Conservation (phyloP, 768 basidiomycete species). For the Mycena chlorophos region DNA sequence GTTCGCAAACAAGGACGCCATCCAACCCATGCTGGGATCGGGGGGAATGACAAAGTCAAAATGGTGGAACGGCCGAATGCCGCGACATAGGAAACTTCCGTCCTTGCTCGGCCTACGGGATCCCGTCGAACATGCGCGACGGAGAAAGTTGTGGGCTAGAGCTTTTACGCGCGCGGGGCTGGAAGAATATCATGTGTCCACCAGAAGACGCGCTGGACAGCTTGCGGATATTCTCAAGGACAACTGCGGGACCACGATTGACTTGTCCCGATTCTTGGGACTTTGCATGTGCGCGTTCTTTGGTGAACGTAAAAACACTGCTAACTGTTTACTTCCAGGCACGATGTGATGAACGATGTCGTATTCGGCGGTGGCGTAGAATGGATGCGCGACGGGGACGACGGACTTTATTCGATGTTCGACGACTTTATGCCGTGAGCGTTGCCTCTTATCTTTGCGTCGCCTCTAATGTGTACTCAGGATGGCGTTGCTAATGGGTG, state of each 20-base stretch:
- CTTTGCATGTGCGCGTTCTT: constrained; percentile 4
- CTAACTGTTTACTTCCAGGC: constrained; percentile 9
- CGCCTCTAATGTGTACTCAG: constrained; percentile 4
- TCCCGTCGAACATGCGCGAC: constrained; percentile 6
- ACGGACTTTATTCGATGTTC: constrained; percentile 9
- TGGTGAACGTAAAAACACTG: neutral
- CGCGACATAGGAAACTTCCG: constrained; percentile 6
- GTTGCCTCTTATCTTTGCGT: neutral
- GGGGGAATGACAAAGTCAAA: constrained; percentile 9
- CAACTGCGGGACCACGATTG: constrained; percentile 8
- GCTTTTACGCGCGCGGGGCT: constrained; percentile 9
- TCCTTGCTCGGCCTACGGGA: constrained; percentile 3
- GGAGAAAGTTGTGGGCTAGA: constrained; percentile 11
- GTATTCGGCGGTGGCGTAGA: constrained; percentile 15
- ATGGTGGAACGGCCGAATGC: constrained; percentile 14
- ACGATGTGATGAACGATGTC: constrained; percentile 17
- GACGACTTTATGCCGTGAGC: constrained; percentile 10
- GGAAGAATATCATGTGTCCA: constrained; percentile 3
- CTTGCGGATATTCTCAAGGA: constrained; percentile 8
- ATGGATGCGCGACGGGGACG: constrained; percentile 14
- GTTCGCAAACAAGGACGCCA: constrained; percentile 5
- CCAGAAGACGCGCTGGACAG: constrained; percentile 6
- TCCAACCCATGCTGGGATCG: constrained; percentile 9
- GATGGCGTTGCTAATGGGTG: constrained; percentile 16
- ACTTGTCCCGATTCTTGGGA: constrained; percentile 8